Percentiles rank a stretch among this genome's conserved stretches.
These are phyloP conservation scores for Fusarium duplospermum DNA, from an alignment of 2,329 filamentous ascomycete genomes.

Conservation along the genomic window DNA sequence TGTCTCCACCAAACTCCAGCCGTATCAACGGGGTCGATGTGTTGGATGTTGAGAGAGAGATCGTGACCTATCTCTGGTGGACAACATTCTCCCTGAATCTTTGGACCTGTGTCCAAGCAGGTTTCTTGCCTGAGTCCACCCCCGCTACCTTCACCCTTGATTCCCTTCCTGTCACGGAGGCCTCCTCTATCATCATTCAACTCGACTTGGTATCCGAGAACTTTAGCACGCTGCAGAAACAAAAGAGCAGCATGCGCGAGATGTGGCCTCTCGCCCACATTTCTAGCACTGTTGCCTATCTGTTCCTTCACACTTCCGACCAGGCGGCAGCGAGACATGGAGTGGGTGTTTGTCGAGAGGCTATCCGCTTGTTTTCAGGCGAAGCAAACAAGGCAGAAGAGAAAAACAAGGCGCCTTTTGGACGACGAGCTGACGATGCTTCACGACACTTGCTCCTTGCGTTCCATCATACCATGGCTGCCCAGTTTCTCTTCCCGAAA, in stretches of 20 bases:
- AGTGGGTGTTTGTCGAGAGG: constrained; percentile 43
- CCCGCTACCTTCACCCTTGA: constrained; percentile 43
- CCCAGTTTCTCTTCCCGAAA: constrained; percentile 49
- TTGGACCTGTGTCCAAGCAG: constrained; percentile 53
- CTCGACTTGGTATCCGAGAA: constrained; percentile 52
- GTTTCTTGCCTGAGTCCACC: constrained; percentile 40
- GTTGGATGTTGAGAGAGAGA: constrained; percentile 53
- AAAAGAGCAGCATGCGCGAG: constrained; percentile 49
- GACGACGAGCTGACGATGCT: constrained; percentile 37
- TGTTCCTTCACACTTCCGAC: constrained; percentile 33
- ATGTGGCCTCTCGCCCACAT: constrained; percentile 52
- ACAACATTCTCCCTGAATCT: constrained; percentile 52
- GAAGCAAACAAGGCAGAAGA: constrained; percentile 32
- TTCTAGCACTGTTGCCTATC: constrained; percentile 46
- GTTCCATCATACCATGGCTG: constrained; percentile 49
- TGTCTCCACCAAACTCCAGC: constrained; percentile 46
- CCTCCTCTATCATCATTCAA: constrained; percentile 46
- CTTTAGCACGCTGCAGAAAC: constrained; percentile 51
- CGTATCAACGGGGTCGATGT: constrained; percentile 57
- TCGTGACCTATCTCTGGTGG: constrained; percentile 55
- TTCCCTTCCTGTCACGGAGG: constrained; percentile 46
- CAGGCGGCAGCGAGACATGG: constrained; percentile 41
- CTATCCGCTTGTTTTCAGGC: constrained; percentile 43
- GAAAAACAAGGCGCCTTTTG: constrained; percentile 10
- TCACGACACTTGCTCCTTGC: constrained; percentile 45